Evolutionary conservation across 805 yeast genomes (phyloP).

Genomic region (Komagataella populi): DNA sequence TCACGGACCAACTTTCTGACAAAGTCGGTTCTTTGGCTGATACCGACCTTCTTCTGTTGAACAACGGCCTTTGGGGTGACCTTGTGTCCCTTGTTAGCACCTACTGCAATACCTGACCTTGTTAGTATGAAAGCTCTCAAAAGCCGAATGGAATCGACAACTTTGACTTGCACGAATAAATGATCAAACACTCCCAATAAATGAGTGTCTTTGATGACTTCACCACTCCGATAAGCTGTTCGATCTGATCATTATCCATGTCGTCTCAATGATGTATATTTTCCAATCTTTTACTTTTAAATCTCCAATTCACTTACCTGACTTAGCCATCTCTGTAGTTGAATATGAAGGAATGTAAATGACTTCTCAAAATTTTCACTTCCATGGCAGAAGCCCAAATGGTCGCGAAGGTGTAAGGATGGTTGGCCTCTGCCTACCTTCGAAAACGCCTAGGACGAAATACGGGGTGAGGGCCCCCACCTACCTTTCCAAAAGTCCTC

Average conservation of each 20-base stretch:
- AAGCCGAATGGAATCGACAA: neutral
- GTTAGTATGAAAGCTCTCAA: conserved; percentile 17
- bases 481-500: too few relatives aligned
- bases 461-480: too few relatives aligned
- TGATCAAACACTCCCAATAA: neutral
- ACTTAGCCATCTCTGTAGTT: conserved; percentile 37
- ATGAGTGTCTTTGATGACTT: neutral
- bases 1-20: conserved; percentile 94
- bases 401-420: neutral
- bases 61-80: conserved; percentile 75
- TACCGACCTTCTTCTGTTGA: conserved; percentile 93
- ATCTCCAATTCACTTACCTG: conserved; percentile 34
- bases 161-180: neutral
- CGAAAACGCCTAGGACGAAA: too few relatives aligned
- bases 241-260: neutral
- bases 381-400: neutral
- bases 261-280: neutral
- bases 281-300: neutral
- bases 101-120: conserved; percentile 75
- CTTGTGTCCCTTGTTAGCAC: conserved; percentile 99
- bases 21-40: conserved; percentile 89
- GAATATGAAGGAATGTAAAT: conserved; percentile 2
- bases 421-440: neutral
- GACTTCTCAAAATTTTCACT: neutral
- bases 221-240: neutral